These are phyloP conservation scores for Rhododendron vialii DNA, from an alignment of 148 eudicot genomes.

Conservation along the genomic window DNA sequence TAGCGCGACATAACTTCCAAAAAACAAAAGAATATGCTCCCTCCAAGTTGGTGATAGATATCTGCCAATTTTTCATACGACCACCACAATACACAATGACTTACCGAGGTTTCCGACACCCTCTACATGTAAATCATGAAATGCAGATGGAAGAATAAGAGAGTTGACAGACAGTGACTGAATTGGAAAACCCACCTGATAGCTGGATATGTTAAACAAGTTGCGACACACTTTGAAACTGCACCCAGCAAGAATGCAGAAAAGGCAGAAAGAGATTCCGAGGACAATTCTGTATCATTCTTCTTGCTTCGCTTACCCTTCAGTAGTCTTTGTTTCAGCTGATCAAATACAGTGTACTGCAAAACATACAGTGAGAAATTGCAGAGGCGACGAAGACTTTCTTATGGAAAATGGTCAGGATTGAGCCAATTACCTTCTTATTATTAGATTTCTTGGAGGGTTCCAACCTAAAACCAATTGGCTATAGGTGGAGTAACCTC, in stretches of 20 bases:
- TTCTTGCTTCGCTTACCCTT: slow-evolving; percentile 29
- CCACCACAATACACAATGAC: background rate
- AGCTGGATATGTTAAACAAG: slow-evolving; percentile 86
- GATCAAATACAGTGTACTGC: slow-evolving; percentile 97
- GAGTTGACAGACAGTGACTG: background rate
- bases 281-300: slow-evolving; percentile 35
- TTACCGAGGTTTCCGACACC: background rate
- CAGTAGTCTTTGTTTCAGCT: slow-evolving; percentile 63
- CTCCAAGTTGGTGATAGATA: background rate
- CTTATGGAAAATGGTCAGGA: background rate
- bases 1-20: background rate
- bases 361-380: background rate
- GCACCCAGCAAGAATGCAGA: slow-evolving; percentile 88
- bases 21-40: background rate
- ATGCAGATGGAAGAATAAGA: background rate
- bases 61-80: background rate
- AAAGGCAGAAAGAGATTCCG: slow-evolving; percentile 74
- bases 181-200: slow-evolving; percentile 52
- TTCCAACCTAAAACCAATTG: too few species aligned
- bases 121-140: background rate
- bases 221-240: slow-evolving; percentile 81
- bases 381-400: background rate
- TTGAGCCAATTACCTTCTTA: background rate
- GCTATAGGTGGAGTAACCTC: too few species aligned
- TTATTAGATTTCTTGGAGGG: too few species aligned